Evolutionary conservation across 179 eudicot species (phyloP).

Genomic region (Sideroxylon spinosum): DNA sequence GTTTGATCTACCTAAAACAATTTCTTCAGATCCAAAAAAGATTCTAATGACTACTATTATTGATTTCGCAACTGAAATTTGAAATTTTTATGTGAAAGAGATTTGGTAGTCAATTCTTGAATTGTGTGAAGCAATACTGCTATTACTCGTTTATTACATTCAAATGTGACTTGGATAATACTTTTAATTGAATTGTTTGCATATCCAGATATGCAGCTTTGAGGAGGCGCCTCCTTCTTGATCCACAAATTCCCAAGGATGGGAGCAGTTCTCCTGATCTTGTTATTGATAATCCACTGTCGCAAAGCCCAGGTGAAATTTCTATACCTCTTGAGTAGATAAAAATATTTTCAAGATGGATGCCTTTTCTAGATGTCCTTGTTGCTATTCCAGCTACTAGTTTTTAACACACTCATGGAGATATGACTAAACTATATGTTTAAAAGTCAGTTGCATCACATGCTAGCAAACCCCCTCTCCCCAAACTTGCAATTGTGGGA

Average conservation of each 20-base stretch:
- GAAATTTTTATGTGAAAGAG: too few species aligned
- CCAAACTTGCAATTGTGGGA: not conserved
- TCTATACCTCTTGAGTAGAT: not conserved
- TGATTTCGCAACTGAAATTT: too few species aligned
- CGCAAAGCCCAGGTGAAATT: constrained; percentile 80
- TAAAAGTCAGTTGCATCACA: not conserved
- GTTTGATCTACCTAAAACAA: not conserved
- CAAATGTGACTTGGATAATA: not conserved
- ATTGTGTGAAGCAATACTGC: too few species aligned
- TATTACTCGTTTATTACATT: not conserved
- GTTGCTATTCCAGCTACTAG: not conserved
- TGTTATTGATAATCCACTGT: constrained; percentile 80
- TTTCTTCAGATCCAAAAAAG: not conserved
- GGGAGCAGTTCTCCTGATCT: constrained; percentile 57
- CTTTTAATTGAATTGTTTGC: constrained; percentile 8
- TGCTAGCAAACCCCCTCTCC: too few species aligned
- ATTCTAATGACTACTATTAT: not conserved
- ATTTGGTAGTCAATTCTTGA: too few species aligned
- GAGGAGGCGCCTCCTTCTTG: constrained; percentile 69
- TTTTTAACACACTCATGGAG: not conserved
- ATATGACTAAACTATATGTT: not conserved
- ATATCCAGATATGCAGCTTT: constrained; percentile 70
- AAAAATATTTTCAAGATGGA: not conserved
- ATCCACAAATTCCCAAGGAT: constrained; percentile 62
- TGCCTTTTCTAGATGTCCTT: not conserved